These are phyloP conservation scores for Ganoderma resinaceum DNA, from an alignment of 1,284 basidiomycete genomes.

Conservation along the genomic window DNA sequence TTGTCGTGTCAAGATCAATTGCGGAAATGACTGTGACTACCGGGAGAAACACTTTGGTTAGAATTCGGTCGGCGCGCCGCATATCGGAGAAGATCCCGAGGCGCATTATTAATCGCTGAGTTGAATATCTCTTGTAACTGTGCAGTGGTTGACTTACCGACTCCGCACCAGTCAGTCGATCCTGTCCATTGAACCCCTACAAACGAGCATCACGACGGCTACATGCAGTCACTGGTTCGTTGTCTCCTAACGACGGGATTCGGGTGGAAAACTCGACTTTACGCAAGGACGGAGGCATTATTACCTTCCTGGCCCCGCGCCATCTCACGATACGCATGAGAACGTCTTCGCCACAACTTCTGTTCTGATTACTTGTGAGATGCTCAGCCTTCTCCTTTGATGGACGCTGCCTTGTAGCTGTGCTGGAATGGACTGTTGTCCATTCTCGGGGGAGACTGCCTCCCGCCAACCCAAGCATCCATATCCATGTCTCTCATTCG, in stretches of 20 bases:
- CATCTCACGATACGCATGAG: neutral
- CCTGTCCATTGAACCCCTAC: neutral
- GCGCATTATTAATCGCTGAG: neutral
- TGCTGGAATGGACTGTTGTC: neutral
- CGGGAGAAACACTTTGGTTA: neutral
- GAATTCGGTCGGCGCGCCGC: neutral
- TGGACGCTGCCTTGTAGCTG: neutral
- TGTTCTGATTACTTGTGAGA: neutral
- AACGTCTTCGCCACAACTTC: neutral
- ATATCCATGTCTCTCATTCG: neutral
- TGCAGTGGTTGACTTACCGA: neutral
- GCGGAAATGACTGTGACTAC: neutral
- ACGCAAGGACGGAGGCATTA: neutral
- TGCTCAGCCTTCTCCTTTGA: neutral
- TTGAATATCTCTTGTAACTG: neutral
- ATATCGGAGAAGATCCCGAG: neutral
- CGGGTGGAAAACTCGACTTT: neutral
- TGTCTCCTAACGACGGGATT: slow-evolving; percentile 2
- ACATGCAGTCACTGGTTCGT: neutral
- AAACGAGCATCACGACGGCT: neutral
- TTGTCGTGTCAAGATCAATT: neutral
- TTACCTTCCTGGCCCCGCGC: neutral
- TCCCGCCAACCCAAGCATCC: neutral
- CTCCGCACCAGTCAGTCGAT: neutral
- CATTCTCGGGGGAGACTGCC: neutral